Evolutionary conservation across 805 yeast species (phyloP), one percentile per base, ranked within the genome.

Genomic region (Cyberlindnera maclurae): DNA sequence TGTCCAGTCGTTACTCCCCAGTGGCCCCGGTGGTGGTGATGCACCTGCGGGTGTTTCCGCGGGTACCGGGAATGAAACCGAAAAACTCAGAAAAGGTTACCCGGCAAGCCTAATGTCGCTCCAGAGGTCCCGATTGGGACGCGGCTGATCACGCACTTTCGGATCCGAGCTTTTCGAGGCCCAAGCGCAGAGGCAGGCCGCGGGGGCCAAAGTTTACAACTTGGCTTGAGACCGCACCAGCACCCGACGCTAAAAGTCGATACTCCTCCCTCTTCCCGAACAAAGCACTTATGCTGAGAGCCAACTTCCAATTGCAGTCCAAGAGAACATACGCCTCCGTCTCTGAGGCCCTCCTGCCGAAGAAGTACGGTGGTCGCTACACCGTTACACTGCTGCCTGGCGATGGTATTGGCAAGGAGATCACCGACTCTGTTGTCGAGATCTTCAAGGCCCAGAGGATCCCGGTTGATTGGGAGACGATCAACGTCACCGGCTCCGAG

Each of bases 401-500:
- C 67, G 98, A 90, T 62, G 97, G 97, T 76, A 83, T 89, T 51
- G 98, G 98, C 65, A 82, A 81, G 59, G 96, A 89, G 70, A 85
- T 89, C 61, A 82, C 97, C 43, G 90, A 84, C 63, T 83, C 97
- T 18, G 98, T 90, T 44, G 80, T 83, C 64, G 77, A 86, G 51
- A 84, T 90, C 61, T 90, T 90, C 73, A 75, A 79, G 60, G 77
- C 86, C 46, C 88, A 84, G 66, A 78, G 77, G 50, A 82, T 93
- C 32, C 98, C 98, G 52, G 80, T 90, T 51, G 96, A 88, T 54
- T 93, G 93, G 83, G 97, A 93, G 64, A 74, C 75, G 38, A 77
- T 83, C 46, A 83, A 83, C 52, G 80, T 84, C 46, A 68, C 79
- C 11, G 80, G 79, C 51, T 50, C 67, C 40, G 72, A 71, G 44